These are phyloP conservation scores for Infundibulicybe gibba DNA, from an alignment of 768 basidiomycete genomes.

Conservation along the genomic window DNA sequence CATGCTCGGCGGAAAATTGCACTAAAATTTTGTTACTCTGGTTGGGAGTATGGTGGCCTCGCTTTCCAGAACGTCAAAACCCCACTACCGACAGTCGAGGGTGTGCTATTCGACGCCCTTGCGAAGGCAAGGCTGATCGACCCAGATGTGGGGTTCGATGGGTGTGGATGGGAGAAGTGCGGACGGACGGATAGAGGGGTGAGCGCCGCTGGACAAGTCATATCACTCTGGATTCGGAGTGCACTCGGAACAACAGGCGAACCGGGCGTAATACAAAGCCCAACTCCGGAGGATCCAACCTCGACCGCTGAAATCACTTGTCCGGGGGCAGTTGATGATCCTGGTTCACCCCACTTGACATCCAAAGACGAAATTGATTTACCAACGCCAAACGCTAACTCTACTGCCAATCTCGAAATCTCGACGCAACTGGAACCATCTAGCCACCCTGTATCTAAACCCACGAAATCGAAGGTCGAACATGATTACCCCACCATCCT, in stretches of 20 bases:
- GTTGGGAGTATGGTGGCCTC: constrained; percentile 89
- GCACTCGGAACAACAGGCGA: constrained; percentile 34
- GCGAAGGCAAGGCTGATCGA: constrained; percentile 78
- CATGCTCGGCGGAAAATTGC: constrained; percentile 88
- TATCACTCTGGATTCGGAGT: constrained; percentile 89
- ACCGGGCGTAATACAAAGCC: not conserved
- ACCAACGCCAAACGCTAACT: not conserved
- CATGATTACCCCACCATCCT: constrained; percentile 76
- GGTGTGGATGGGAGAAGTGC: constrained; percentile 88
- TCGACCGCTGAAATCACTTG: not conserved
- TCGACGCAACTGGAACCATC: constrained; percentile 16
- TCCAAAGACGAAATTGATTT: not conserved
- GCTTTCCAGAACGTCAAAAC: constrained; percentile 73
- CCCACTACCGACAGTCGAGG: constrained; percentile 90
- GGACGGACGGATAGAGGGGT: constrained; percentile 96
- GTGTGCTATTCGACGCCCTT: constrained; percentile 76
- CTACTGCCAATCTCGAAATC: constrained; percentile 15
- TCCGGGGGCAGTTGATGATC: constrained; percentile 16
- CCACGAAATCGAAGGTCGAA: constrained; percentile 36
- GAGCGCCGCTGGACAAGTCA: constrained; percentile 90
- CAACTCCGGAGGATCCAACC: not conserved
- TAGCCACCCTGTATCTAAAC: constrained; percentile 14
- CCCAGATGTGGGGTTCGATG: constrained; percentile 67
- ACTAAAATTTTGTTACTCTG: constrained; percentile 88
- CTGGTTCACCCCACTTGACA: constrained; percentile 8